Base-by-base conservation (phyloP, 257 asterid genomes). In the Jacaranda copaia region DNA sequence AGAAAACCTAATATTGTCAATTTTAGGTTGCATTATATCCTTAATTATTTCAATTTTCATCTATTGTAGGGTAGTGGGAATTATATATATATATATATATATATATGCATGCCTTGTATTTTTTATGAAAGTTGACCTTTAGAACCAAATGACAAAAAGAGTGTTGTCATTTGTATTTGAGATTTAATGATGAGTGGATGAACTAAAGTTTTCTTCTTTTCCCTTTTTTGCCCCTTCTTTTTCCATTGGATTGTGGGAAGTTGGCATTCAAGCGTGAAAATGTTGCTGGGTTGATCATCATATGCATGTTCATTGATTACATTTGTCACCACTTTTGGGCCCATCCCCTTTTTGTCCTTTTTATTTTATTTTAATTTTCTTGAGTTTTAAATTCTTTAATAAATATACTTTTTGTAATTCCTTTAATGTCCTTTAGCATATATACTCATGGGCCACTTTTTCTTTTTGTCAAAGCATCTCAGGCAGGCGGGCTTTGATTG, bases 211-310 rank as follows among this genome's bases (percentile, higher is more conserved):
- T 57, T 66, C 20, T 4, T 72, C 5, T 5, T 62, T 60, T 5
- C 9, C 10, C 3, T 19, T 25, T 42, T 5, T 25, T 25, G 32
- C 32, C 14, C 1, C n/a, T 6, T 2, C 8, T 46, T 36, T 39
- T 46, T 58, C 11, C 57, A 45, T 61, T 68, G 52, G 25, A 62
- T 48, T 58, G 79, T 77, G 85, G 83, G 69, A 51, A 70, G 77
- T 75, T 74, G 83, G 85, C 68, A 71, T 77, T 73, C 82, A 84
- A 75, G 85, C 85, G 80, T 84, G 87, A 81, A 77, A 55, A 48
- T 83, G 73, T 60, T 68, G 67, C 51, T 77, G 25, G 62, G 70
- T 51, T 77, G 13, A 75, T 72, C 66, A 71, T 68, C 71, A 76
- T 69, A 60, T 72, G 68, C 74, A 70, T 72, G 40, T 36, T 53